Base-by-base conservation (phyloP, 2,329 filamentous ascomycete species). In the Colletotrichum orchidophilum region DNA sequence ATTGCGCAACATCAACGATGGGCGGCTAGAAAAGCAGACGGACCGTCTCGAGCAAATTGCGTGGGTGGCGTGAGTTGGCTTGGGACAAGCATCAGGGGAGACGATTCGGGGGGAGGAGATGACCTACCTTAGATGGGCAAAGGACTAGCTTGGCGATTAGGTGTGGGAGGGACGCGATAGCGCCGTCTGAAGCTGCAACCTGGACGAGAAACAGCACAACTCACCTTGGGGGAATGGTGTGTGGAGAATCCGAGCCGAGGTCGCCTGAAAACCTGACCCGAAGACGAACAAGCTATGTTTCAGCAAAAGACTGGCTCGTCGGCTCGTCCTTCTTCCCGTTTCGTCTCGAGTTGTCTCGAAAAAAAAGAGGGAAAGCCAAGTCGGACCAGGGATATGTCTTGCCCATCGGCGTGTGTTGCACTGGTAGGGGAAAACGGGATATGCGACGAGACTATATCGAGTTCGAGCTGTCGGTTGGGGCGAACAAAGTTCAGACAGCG, bases 31-130 rank as follows among this genome's bases (percentile, higher is more conserved):
- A 24, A 42, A 27, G 60, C 60, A 53, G 46, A 13, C 29, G 63
- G 15, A 55, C n/a, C 55, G 46, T 60, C 46, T 31, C 31, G 63
- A 24, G 39, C 13, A 35, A 29, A 63, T 61, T 63, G 49, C 59
- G 63, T 68, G 57, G 15, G 62, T 60, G 63, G 67, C 63, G 67
- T 53, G 46, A 39, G n/a, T 59, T 64, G 68, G 67, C 50, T 72
- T 63, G 53, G 49, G 53, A 11, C 58, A 63, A 33, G 52, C 63
- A 71, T 58, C 39, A 53, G 63, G 50, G 49, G 27, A 31, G 46
- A 63, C 24, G 61, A 46, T 29, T 54, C 52, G n/a, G n/a, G 26
- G 42, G 35, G 26, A 33, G n/a, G 49, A 33, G 31, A 24, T 13
- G 18, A 31, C 27, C 24, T 26, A 24, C 33, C 27, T 26, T n/a